Percentiles rank a stretch among this genome's conserved stretches.
phyloP scores from a whole-genome alignment of 2,329 filamentous ascomycete genomes.

The Elsinoe arachidis region DNA sequence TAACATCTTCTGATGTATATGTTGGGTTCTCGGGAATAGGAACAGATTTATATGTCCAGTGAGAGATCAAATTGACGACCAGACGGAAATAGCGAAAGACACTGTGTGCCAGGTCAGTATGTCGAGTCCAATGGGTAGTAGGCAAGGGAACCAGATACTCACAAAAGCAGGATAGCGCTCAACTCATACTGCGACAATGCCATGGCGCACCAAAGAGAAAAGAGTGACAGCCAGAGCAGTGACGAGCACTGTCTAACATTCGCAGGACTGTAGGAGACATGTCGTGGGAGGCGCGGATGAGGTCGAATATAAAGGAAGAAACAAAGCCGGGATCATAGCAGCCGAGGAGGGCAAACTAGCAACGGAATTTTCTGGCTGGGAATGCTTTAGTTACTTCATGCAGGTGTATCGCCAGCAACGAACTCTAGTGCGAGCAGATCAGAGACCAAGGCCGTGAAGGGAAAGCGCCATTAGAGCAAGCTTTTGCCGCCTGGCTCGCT shows the following conservation, averaged over 20 bases:
- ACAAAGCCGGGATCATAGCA: constrained; percentile 8
- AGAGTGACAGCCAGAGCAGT: constrained; percentile 15
- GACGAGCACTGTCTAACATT: constrained; percentile 10
- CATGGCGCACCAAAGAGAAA: constrained; percentile 15
- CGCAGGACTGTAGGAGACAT: background rate
- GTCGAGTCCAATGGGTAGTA: background rate
- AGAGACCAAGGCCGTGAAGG: constrained; percentile 10
- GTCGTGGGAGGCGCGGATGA: background rate
- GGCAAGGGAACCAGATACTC: background rate
- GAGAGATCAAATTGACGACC: constrained; percentile 74
- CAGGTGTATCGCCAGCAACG: constrained; percentile 11
- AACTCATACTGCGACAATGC: constrained; percentile 16
- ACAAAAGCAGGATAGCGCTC: constrained; percentile 18
- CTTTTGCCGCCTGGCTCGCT: constrained; percentile 9
- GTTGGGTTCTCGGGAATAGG: constrained; percentile 73
- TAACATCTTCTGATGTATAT: constrained; percentile 74
- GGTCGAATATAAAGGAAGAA: constrained; percentile 6
- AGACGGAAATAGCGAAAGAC: constrained; percentile 80
- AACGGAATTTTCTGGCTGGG: constrained; percentile 9
- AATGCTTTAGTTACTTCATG: constrained; percentile 9
- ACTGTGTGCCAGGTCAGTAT: constrained; percentile 40
- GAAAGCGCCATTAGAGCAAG: constrained; percentile 6
- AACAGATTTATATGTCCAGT: constrained; percentile 80
- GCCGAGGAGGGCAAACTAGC: constrained; percentile 7
- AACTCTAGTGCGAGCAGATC: constrained; percentile 10